phyloP scores from a whole-genome alignment of 1,139 yeast genomes.

The Kluyveromyces sp. region DNA sequence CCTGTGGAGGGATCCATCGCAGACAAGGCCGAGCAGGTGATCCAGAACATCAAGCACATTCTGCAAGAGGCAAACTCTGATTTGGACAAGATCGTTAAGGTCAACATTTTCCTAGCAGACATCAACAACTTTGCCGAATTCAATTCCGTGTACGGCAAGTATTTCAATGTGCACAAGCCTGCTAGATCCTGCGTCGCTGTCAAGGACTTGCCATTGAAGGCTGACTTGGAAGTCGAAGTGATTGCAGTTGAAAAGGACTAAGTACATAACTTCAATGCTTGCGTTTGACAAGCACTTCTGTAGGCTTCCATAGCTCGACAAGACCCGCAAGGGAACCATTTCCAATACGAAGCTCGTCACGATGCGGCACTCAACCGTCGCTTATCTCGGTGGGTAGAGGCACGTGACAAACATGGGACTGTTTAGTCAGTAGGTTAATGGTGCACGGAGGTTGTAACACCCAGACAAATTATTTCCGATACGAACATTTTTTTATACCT shows the following conservation, averaged over 20 bases:
- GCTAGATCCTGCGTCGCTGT: constrained; percentile 97
- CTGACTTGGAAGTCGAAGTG: constrained; percentile 66
- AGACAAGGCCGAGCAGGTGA: constrained; percentile 79
- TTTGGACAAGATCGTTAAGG: constrained; percentile 75
- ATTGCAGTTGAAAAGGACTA: constrained; percentile 54
- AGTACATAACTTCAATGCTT: background rate
- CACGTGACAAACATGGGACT: too few species aligned
- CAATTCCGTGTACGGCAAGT: constrained; percentile 75
- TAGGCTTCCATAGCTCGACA: background rate
- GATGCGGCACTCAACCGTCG: too few species aligned
- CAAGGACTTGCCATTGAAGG: constrained; percentile 76
- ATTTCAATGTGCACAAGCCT: constrained; percentile 77
- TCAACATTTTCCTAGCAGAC: constrained; percentile 81
- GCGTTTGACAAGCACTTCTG: background rate
- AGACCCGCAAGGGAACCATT: too few species aligned
- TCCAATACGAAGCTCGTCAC: too few species aligned
- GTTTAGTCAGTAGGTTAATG: too few species aligned
- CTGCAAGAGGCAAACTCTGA: constrained; percentile 79
- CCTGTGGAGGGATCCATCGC: constrained; percentile 70
- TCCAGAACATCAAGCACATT: constrained; percentile 68
- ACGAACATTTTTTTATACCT: too few species aligned
- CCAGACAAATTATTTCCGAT: too few species aligned
- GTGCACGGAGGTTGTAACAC: too few species aligned
- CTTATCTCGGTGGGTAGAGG: too few species aligned
- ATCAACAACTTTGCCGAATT: constrained; percentile 76